Evolutionary conservation across 176 grass and related monocot genomes (phyloP).

Genomic region (Oryza meridionalis): DNA sequence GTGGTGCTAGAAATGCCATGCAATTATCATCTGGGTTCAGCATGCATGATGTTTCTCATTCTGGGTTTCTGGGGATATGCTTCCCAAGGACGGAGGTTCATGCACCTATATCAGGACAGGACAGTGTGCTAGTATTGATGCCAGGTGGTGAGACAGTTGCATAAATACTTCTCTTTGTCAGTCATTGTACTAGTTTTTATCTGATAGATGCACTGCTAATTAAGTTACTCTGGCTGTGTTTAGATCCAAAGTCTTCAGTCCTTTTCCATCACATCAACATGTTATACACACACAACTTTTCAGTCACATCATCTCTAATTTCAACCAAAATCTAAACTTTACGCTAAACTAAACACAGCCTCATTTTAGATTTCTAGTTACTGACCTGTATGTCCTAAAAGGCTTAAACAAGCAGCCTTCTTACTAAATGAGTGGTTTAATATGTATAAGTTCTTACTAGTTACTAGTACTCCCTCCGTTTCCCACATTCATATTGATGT

Average conservation of each 20-base stretch:
- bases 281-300: too few relatives aligned
- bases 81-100: neutral
- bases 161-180: neutral
- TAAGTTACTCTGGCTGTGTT: too few relatives aligned
- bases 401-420: neutral
- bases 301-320: too few relatives aligned
- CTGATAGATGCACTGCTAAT: neutral
- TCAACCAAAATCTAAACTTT: too few relatives aligned
- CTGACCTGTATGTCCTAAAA: neutral
- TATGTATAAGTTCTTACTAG: neutral
- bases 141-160: too few relatives aligned
- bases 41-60: neutral
- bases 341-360: too few relatives aligned
- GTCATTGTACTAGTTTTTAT: neutral
- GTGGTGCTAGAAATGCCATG: neutral
- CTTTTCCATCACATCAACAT: too few relatives aligned
- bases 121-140: neutral
- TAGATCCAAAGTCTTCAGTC: too few relatives aligned
- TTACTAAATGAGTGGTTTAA: neutral
- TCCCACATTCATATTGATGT: too few relatives aligned
- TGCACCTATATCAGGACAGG: too few relatives aligned
- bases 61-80: neutral
- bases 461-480: too few relatives aligned
- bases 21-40: neutral
- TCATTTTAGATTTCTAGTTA: neutral